Evolutionary conservation across 2,329 filamentous ascomycete species (phyloP).

Genomic region (Didymella arachidicola): DNA sequence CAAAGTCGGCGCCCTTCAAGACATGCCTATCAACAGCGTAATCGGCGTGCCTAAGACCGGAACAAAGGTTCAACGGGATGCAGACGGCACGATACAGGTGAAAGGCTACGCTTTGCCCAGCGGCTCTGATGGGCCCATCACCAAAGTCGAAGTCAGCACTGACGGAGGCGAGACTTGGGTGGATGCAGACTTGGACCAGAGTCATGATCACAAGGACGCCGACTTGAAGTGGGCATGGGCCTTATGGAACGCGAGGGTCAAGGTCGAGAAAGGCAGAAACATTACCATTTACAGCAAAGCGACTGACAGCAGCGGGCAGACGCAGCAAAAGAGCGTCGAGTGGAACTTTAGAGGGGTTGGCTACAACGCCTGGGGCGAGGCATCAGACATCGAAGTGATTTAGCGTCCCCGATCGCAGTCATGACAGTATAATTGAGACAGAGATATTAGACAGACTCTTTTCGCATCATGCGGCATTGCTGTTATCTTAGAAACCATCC

Average conservation of each 20-base stretch:
- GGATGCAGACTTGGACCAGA: constrained; percentile 54
- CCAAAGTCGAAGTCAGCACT: constrained; percentile 61
- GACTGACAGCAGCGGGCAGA: constrained; percentile 62
- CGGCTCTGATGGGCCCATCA: constrained; percentile 61
- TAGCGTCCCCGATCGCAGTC: constrained; percentile 23
- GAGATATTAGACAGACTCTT: not conserved
- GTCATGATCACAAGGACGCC: constrained; percentile 26
- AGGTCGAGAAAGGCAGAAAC: constrained; percentile 51
- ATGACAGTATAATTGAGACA: not conserved
- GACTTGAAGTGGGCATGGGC: constrained; percentile 64
- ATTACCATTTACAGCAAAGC: constrained; percentile 62
- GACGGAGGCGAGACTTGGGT: constrained; percentile 61
- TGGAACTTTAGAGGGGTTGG: constrained; percentile 68
- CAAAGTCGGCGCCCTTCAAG: constrained; percentile 59
- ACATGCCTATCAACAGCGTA: constrained; percentile 65
- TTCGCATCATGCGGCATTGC: not conserved
- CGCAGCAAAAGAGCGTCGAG: constrained; percentile 57
- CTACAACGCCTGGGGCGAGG: constrained; percentile 68
- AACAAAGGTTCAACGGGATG: constrained; percentile 52
- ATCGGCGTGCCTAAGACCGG: constrained; percentile 58
- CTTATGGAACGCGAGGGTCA: constrained; percentile 60
- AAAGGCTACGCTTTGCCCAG: constrained; percentile 65
- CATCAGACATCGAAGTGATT: constrained; percentile 57
- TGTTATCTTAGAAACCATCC: constrained; percentile 16
- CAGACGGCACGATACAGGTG: constrained; percentile 57